Conservation (phyloP, 139 green algal genomes). For the Tetratostichococcus sp. region DNA sequence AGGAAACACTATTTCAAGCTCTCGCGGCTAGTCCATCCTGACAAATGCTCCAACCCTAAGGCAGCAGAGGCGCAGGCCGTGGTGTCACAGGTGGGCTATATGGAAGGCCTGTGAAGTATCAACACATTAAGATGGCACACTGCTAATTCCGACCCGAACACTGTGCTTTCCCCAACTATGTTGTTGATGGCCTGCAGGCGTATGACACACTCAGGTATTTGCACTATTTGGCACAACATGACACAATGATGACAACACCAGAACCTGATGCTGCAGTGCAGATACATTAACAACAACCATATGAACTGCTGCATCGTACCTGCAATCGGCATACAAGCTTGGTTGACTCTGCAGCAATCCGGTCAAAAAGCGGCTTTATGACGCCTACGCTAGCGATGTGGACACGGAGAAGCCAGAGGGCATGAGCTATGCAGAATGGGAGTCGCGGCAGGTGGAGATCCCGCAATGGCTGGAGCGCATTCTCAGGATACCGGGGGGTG, state of each 20-base stretch:
- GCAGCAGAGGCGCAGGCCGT: not conserved
- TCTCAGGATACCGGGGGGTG: conserved; percentile 13
- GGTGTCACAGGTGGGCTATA: conserved; percentile 3
- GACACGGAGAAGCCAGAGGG: conserved; percentile 16
- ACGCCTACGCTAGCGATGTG: conserved; percentile 17
- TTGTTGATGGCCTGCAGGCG: conserved; percentile 2
- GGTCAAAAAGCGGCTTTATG: conserved; percentile 18
- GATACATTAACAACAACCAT: no score
- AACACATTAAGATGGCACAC: no score
- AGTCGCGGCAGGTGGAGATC: conserved; percentile 6
- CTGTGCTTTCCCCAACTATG: no score
- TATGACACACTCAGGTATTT: conserved; percentile 11
- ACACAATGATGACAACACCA: no score
- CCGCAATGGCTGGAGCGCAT: conserved; percentile 17
- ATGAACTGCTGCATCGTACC: no score
- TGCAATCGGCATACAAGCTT: no score
- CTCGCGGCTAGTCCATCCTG: conserved; percentile 18
- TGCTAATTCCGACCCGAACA: no score
- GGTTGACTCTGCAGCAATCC: conserved; percentile 1
- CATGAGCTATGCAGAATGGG: conserved; percentile 26
- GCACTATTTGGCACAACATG: no score
- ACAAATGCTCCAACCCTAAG: conserved; percentile 20
- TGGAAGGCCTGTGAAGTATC: no score
- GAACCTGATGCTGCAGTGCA: no score
- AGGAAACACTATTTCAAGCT: conserved; percentile 21